Evolutionary conservation across 1,139 yeast genomes (phyloP).

Genomic region (Geotrichum reessii): DNA sequence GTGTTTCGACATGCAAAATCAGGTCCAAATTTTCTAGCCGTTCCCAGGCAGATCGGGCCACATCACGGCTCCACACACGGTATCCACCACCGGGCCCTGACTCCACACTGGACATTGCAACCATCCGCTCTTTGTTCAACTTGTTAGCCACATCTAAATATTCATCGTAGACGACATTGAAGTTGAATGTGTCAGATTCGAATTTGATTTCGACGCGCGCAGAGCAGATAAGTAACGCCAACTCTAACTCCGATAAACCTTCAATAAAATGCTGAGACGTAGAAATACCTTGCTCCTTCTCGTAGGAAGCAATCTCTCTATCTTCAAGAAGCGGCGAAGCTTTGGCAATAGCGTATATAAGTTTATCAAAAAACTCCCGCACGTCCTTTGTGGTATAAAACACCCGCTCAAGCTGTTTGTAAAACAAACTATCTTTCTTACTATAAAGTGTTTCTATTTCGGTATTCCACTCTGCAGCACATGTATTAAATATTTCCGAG

Average conservation of each 20-base stretch:
- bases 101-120: conserved; percentile 25
- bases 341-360: conserved; percentile 45
- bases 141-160: conserved; percentile 52
- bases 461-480: conserved; percentile 17
- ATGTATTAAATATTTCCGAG: not conserved
- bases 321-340: conserved; percentile 36
- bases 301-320: conserved; percentile 30
- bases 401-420: conserved; percentile 41
- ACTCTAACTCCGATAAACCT: conserved; percentile 62
- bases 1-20: conserved; percentile 25
- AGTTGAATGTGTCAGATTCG: conserved; percentile 51
- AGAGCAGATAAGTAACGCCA: conserved; percentile 62
- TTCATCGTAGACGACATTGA: conserved; percentile 74
- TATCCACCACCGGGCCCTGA: conserved; percentile 27
- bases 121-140: conserved; percentile 41
- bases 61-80: conserved; percentile 33
- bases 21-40: conserved; percentile 32
- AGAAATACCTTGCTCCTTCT: conserved; percentile 30
- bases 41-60: conserved; percentile 38
- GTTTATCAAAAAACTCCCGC: conserved; percentile 48
- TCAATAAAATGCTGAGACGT: conserved; percentile 34
- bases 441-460: conserved; percentile 26
- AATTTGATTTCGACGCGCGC: conserved; percentile 63
- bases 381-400: conserved; percentile 58
- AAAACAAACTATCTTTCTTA: conserved; percentile 33